Percentiles rank a stretch among this genome's conserved stretches.
phyloP scores from a whole-genome alignment of 345 rosid species.

The Rhizophora apiculata region DNA sequence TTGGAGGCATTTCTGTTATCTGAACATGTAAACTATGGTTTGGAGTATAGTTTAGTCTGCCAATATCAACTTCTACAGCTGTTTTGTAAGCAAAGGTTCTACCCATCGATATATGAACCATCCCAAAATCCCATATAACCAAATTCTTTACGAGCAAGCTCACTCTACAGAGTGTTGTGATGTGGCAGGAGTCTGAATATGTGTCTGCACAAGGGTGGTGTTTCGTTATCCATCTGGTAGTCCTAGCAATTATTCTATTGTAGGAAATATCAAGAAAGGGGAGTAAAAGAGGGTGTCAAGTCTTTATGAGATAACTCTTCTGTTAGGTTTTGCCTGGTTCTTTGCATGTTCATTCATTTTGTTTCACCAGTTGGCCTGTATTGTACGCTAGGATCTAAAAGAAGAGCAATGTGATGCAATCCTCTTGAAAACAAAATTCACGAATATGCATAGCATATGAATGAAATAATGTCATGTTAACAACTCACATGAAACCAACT shows the following conservation, averaged over 20 bases:
- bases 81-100: not conserved
- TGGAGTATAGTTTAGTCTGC: too few relatives aligned
- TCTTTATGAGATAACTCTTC: too few relatives aligned
- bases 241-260: too few relatives aligned
- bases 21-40: not conserved
- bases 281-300: not conserved
- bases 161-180: not conserved
- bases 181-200: not conserved
- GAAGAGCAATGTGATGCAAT: not conserved
- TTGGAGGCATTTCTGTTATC: not conserved
- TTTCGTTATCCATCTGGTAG: not conserved
- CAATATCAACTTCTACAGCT: not conserved
- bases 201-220: not conserved
- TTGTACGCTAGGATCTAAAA: not conserved
- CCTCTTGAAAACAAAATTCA: not conserved
- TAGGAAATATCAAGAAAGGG: not conserved
- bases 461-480: too few relatives aligned
- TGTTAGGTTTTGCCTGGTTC: not conserved
- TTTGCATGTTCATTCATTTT: constrained; percentile 6
- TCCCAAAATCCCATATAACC: not conserved
- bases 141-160: not conserved
- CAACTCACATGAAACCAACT: too few relatives aligned
- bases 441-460: too few relatives aligned
- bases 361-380: too few relatives aligned
- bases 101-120: not conserved